Evolutionary conservation across 352 stramenopile genomes (phyloP).

Genomic region (Globisporangium parvum): DNA sequence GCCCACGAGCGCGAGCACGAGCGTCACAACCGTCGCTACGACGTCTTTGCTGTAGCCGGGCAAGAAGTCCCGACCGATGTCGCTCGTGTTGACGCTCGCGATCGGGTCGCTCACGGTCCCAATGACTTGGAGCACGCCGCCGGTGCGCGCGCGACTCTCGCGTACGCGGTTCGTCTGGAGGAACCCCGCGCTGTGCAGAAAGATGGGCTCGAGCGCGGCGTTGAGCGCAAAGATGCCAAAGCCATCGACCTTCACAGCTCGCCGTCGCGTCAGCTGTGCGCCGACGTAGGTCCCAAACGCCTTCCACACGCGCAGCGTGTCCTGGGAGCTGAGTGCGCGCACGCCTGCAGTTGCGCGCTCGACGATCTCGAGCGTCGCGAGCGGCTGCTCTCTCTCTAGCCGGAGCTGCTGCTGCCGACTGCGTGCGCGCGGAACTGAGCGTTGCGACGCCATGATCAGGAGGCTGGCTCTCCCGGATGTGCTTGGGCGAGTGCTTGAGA

Average conservation of each 20-base stretch:
- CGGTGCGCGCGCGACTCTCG: conserved; percentile 11
- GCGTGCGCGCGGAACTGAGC: too few relatives aligned
- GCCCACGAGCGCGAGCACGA: conserved; percentile 32
- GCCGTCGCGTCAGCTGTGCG: too few relatives aligned
- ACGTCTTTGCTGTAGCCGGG: conserved; percentile 38
- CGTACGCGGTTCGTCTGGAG: conserved; percentile 39
- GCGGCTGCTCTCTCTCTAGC: too few relatives aligned
- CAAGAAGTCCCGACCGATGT: conserved; percentile 26
- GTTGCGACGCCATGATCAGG: too few relatives aligned
- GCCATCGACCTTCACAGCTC: conserved; percentile 12
- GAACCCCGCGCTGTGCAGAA: conserved; percentile 34
- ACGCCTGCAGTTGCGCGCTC: too few relatives aligned
- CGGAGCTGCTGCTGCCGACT: too few relatives aligned
- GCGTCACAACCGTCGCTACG: conserved; percentile 29
- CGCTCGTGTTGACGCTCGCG: conserved; percentile 17
- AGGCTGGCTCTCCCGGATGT: too few relatives aligned
- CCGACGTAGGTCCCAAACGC: too few relatives aligned
- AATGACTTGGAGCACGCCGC: conserved; percentile 4
- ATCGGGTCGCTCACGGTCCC: conserved; percentile 21
- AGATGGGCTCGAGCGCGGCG: conserved; percentile 26
- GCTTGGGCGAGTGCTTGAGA: too few relatives aligned
- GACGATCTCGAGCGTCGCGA: too few relatives aligned
- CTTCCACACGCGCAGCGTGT: too few relatives aligned
- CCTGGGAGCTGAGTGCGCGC: too few relatives aligned
- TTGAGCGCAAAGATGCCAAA: conserved; percentile 39